Conservation (phyloP, 2,329 filamentous ascomycete genomes). For the Thermothelomyces thermophilus region DNA sequence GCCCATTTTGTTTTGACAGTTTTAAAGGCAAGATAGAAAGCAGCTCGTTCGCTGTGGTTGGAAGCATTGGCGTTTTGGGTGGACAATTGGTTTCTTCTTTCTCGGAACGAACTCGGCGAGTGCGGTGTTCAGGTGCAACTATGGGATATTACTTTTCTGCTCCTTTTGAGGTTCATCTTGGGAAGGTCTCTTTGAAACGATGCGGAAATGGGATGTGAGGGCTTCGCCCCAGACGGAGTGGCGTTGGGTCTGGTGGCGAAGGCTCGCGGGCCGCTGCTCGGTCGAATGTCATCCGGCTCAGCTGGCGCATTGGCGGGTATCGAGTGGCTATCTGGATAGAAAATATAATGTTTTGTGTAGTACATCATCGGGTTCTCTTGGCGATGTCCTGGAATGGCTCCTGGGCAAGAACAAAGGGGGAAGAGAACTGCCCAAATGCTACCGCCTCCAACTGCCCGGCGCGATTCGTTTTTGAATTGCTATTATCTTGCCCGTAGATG, state of each 20-base stretch:
- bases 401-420: no score
- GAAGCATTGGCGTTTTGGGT: not conserved
- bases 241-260: not conserved
- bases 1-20: not conserved
- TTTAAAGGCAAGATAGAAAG: not conserved
- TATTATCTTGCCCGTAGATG: slow-evolving; percentile 3
- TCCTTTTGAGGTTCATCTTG: no score
- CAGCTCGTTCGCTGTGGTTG: not conserved
- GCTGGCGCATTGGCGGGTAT: not conserved
- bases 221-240: no score
- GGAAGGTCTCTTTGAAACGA: not conserved
- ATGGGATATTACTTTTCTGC: not conserved
- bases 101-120: not conserved
- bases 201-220: not conserved
- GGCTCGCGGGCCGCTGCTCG: not conserved
- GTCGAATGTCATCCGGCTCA: not conserved
- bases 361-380: no score
- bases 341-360: no score
- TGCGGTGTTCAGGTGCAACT: not conserved
- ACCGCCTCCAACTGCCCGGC: no score
- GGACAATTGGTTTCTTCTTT: not conserved
- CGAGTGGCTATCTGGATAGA: no score
- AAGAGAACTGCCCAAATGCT: no score
- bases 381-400: no score
- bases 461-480: not conserved